phyloP scores from a whole-genome alignment of 148 eudicot species.

The Spergularia bocconei region DNA sequence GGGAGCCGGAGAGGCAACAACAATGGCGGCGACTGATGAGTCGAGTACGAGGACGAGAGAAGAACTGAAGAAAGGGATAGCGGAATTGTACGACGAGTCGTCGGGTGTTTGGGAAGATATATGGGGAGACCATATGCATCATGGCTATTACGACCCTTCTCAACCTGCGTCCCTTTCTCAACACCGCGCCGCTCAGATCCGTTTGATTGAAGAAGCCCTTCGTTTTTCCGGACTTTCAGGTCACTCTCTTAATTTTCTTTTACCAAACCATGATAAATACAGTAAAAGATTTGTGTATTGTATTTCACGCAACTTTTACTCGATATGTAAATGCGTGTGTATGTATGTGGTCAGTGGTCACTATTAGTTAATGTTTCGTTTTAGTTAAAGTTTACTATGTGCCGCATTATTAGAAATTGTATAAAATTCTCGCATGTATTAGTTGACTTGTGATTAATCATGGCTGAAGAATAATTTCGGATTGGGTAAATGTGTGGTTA shows the following conservation, averaged over 20 bases:
- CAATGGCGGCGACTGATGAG: not conserved
- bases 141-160: slow-evolving; percentile 65
- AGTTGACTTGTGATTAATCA: too few species aligned
- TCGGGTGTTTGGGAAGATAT: slow-evolving; percentile 87
- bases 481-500: too few species aligned
- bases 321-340: not conserved
- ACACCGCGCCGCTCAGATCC: slow-evolving; percentile 86
- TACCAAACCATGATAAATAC: too few species aligned
- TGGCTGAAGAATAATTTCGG: too few species aligned
- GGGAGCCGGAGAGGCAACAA: not conserved
- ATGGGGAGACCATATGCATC: slow-evolving; percentile 99
- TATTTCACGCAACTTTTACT: not conserved
- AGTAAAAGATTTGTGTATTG: too few species aligned
- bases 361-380: too few species aligned
- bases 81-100: slow-evolving; percentile 83
- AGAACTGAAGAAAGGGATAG: slow-evolving; percentile 66
- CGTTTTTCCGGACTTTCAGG: slow-evolving; percentile 67
- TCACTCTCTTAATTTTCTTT: slow-evolving; percentile 6
- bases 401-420: too few species aligned
- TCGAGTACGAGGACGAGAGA: slow-evolving; percentile 14
- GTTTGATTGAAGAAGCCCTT: slow-evolving; percentile 90
- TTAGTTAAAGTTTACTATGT: too few species aligned
- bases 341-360: not conserved
- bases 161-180: slow-evolving; percentile 46
- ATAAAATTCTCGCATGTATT: too few species aligned